Conservation (phyloP, 352 stramenopile genomes). For the Blastocystis sp. region DNA sequence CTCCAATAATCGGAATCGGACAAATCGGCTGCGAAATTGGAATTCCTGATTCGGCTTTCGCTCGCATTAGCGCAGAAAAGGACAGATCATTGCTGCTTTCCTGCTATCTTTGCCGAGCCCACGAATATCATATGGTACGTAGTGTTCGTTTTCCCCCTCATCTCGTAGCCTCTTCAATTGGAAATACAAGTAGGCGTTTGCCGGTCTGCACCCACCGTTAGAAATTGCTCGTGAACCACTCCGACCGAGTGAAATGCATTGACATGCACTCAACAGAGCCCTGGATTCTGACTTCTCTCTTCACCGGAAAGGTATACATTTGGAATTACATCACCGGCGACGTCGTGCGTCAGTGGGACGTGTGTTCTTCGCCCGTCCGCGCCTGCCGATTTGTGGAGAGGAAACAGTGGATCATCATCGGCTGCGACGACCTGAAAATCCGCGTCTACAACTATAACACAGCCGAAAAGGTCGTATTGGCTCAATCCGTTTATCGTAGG, state of each 20-base stretch:
- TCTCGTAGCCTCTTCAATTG: constrained; percentile 66
- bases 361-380: constrained; percentile 76
- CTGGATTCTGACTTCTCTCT: constrained; percentile 81
- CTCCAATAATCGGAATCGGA: no score
- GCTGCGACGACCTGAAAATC: constrained; percentile 91
- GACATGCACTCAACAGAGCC: constrained; percentile 82
- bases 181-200: constrained; percentile 44
- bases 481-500: constrained; percentile 73
- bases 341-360: constrained; percentile 72
- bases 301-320: constrained; percentile 81
- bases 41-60: no score
- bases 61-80: neutral
- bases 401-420: constrained; percentile 94
- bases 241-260: constrained; percentile 82
- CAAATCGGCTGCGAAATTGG: no score
- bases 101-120: neutral
- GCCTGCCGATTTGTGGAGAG: constrained; percentile 85
- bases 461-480: constrained; percentile 85
- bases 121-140: neutral
- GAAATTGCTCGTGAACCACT: constrained; percentile 80
- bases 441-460: constrained; percentile 99
- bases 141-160: neutral
- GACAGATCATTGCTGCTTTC: neutral
- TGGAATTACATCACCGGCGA: constrained; percentile 84
- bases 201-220: neutral